phyloP scores from a whole-genome alignment of 352 stramenopile species.

The Bremia lactucae region DNA sequence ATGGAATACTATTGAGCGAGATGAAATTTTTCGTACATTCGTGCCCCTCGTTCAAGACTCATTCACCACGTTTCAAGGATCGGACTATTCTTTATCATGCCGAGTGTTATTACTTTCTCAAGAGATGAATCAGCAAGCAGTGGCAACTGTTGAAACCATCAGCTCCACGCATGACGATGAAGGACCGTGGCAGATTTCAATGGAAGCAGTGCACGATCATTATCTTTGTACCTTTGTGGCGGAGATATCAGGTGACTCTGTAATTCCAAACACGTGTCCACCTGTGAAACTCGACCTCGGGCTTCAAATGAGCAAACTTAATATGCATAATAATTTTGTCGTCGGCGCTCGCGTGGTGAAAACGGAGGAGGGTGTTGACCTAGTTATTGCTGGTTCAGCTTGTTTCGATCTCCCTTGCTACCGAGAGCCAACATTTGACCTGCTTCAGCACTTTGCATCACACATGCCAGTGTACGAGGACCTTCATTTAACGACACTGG shows the following conservation, averaged over 20 bases:
- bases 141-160: conserved; percentile 44
- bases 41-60: conserved; percentile 42
- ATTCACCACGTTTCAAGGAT: conserved; percentile 19
- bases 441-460: conserved; percentile 47
- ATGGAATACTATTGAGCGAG: conserved; percentile 38
- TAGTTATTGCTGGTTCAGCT: conserved; percentile 32
- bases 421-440: conserved; percentile 22
- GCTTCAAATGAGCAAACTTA: conserved; percentile 25
- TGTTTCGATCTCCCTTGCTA: conserved; percentile 23
- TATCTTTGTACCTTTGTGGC: conserved; percentile 37
- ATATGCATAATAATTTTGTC: conserved; percentile 29
- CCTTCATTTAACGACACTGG: conserved; percentile 30
- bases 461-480: conserved; percentile 52
- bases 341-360: conserved; percentile 15
- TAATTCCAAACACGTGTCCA: conserved; percentile 9
- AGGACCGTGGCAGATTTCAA: conserved; percentile 32
- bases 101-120: conserved; percentile 29
- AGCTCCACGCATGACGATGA: conserved; percentile 7
- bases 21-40: conserved; percentile 60
- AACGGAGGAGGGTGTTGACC: conserved; percentile 14
- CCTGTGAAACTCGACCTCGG: conserved; percentile 14
- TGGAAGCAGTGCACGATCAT: conserved; percentile 43
- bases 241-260: conserved; percentile 11
- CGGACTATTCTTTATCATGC: conserved; percentile 18
- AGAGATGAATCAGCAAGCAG: conserved; percentile 12